phyloP scores from a whole-genome alignment of 768 basidiomycete genomes.

The Termitomyces titanicus region DNA sequence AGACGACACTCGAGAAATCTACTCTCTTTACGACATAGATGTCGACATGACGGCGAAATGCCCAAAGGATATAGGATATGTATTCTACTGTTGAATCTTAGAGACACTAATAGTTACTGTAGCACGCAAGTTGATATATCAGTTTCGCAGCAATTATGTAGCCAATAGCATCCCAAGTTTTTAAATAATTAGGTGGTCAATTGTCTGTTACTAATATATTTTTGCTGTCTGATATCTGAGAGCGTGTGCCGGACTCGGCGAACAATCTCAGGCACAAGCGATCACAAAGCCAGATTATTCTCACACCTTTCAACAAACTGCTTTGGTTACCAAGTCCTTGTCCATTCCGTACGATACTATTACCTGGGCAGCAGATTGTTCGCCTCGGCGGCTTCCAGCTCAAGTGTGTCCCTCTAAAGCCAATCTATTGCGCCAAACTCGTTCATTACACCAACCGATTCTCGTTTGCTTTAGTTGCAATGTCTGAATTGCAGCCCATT shows the following conservation, averaged over 20 bases:
- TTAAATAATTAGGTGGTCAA: background rate
- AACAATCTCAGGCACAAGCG: background rate
- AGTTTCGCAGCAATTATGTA: background rate
- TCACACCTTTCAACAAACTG: conserved; percentile 4
- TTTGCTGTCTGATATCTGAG: too few species aligned
- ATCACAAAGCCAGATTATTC: conserved; percentile 3
- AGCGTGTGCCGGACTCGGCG: too few species aligned
- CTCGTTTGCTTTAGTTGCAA: conserved; percentile 5
- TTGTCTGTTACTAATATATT: background rate
- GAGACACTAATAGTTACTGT: background rate
- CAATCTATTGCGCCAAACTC: background rate
- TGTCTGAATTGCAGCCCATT: conserved; percentile 39
- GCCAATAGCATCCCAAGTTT: background rate
- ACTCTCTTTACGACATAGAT: background rate
- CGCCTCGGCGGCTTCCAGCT: conserved; percentile 2
- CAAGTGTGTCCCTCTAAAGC: conserved; percentile 6
- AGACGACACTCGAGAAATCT: background rate
- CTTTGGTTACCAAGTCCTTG: background rate
- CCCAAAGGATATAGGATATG: background rate
- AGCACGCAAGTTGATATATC: background rate
- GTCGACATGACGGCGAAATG: background rate
- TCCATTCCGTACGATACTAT: background rate
- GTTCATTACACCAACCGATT: background rate
- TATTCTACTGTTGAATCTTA: background rate
- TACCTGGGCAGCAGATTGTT: background rate